Evolutionary conservation across 208 protist genomes (phyloP).

Genomic region (Angomonas deanei): DNA sequence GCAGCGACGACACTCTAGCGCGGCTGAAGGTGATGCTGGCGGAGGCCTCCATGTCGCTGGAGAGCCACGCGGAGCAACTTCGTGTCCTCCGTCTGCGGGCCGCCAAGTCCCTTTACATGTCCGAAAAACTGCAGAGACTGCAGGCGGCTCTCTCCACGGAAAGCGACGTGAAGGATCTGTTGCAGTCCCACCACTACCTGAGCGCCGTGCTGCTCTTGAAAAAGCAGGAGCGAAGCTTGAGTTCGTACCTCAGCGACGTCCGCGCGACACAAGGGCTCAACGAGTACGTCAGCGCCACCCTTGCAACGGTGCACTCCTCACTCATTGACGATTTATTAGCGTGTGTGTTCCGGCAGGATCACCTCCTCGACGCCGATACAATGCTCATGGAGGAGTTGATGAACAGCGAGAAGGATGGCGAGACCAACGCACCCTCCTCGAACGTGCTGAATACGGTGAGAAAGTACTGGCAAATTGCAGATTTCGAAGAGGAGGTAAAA

Average conservation of each 20-base stretch:
- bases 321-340: constrained; percentile 71
- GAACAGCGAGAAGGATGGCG: background rate
- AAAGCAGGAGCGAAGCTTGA: constrained; percentile 21
- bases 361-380: constrained; percentile 47
- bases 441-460: background rate
- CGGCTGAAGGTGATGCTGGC: constrained; percentile 58
- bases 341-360: constrained; percentile 73
- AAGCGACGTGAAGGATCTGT: constrained; percentile 39
- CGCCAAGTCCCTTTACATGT: constrained; percentile 68
- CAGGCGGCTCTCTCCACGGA: constrained; percentile 49
- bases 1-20: constrained; percentile 73
- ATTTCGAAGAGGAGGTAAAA: background rate
- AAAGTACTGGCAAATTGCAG: constrained; percentile 1
- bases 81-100: constrained; percentile 63
- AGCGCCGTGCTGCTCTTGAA: constrained; percentile 47
- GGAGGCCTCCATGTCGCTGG: constrained; percentile 46
- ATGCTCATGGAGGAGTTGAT: constrained; percentile 58
- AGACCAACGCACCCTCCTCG: background rate
- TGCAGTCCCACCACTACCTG: constrained; percentile 52
- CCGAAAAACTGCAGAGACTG: constrained; percentile 44
- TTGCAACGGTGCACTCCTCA: constrained; percentile 42
- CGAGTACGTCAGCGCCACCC: constrained; percentile 44
- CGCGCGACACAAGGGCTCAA: constrained; percentile 43
- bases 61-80: constrained; percentile 68
- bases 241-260: constrained; percentile 26